Conservation (phyloP, 768 basidiomycete genomes). For the Myochromella boudieri region DNA sequence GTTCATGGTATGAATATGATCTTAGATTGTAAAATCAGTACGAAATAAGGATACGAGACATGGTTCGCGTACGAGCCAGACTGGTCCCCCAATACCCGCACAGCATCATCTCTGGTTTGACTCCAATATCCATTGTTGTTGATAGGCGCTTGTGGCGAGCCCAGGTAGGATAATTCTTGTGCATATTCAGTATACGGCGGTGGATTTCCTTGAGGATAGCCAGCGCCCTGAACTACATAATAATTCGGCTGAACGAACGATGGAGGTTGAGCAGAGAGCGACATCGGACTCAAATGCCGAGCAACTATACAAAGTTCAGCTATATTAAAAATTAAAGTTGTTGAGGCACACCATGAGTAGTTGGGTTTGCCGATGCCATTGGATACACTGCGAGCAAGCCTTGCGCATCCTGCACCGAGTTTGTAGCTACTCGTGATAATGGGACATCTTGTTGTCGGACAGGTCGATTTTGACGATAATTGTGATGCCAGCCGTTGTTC, state of each 20-base stretch:
- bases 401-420: conserved; percentile 69
- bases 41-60: conserved; percentile 20
- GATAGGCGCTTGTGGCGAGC: conserved; percentile 41
- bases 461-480: conserved; percentile 16
- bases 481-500: conserved; percentile 31
- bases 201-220: conserved; percentile 39
- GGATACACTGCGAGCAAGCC: conserved; percentile 67
- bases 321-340: background rate
- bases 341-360: conserved; percentile 59
- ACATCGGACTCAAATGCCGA: conserved; percentile 62
- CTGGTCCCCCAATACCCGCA: conserved; percentile 58
- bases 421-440: conserved; percentile 27
- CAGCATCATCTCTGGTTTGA: conserved; percentile 56
- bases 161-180: conserved; percentile 56
- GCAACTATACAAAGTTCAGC: conserved; percentile 44
- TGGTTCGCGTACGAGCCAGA: conserved; percentile 42
- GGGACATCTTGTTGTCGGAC: conserved; percentile 18
- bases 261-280: conserved; percentile 56
- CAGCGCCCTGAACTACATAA: conserved; percentile 33
- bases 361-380: conserved; percentile 74
- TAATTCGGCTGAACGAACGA: conserved; percentile 63
- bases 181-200: conserved; percentile 71
- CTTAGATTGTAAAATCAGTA: conserved; percentile 25
- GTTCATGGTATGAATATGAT: conserved; percentile 40
- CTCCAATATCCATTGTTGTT: conserved; percentile 66